phyloP scores from a whole-genome alignment of 1,284 basidiomycete genomes.

The Trametes sp. region DNA sequence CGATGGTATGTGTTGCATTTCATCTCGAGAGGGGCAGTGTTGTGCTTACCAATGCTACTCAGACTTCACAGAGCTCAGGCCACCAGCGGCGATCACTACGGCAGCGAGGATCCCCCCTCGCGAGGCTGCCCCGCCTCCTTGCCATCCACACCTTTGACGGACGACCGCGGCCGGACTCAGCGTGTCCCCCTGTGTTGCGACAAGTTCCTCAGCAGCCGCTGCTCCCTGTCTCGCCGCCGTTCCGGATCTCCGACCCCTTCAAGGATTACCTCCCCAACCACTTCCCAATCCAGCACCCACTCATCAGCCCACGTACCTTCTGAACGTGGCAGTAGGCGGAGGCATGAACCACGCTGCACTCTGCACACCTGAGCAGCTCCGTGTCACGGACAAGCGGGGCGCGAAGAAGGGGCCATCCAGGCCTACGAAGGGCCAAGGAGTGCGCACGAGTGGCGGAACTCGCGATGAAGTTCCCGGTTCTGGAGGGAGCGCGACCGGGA shows the following conservation, averaged over 20 bases:
- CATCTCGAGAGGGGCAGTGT: not conserved
- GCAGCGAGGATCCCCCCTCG: too few species aligned
- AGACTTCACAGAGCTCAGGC: not conserved
- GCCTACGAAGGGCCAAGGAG: not conserved
- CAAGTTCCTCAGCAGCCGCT: too few species aligned
- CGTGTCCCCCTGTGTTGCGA: too few species aligned
- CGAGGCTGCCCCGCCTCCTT: too few species aligned
- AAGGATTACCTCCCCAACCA: too few species aligned
- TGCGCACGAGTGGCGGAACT: not conserved
- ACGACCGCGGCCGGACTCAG: too few species aligned
- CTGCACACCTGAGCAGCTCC: not conserved
- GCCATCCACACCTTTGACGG: too few species aligned
- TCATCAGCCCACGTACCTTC: not conserved
- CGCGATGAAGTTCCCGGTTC: not conserved
- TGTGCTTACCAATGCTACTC: not conserved
- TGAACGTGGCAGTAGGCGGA: not conserved
- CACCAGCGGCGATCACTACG: too few species aligned
- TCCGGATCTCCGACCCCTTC: too few species aligned
- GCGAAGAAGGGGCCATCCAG: not conserved
- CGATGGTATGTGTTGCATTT: not conserved
- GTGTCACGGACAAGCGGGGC: not conserved
- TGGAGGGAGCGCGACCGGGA: not conserved
- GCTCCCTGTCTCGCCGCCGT: not conserved
- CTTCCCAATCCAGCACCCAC: not conserved
- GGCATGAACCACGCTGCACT: not conserved